Evolutionary conservation across 2,329 filamentous ascomycete genomes (phyloP).

Genomic region (Seiridium cupressi): DNA sequence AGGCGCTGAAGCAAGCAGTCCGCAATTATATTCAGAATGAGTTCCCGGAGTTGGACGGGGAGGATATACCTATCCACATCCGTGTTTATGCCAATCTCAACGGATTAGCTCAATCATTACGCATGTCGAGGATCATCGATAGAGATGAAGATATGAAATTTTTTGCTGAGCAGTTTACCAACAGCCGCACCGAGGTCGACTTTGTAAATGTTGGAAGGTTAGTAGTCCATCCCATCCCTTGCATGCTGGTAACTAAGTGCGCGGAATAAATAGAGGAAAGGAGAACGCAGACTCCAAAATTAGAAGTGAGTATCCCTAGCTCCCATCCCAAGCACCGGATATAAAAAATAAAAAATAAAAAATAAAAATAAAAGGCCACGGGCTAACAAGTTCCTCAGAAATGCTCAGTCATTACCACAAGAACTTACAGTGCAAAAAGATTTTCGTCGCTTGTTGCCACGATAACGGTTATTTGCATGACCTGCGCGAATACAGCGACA

Average conservation of each 20-base stretch:
- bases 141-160: conserved; percentile 27
- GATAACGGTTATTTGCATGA: conserved; percentile 33
- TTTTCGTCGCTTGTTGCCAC: conserved; percentile 32
- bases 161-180: conserved; percentile 32
- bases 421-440: conserved; percentile 30
- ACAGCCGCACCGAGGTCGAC: conserved; percentile 30
- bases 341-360: too few species aligned
- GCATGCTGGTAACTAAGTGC: not conserved
- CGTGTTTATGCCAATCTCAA: conserved; percentile 33
- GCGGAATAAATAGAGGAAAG: conserved; percentile 22
- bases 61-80: conserved; percentile 28
- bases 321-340: not conserved
- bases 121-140: conserved; percentile 28
- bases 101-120: conserved; percentile 29
- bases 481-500: conserved; percentile 29
- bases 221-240: not conserved
- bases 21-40: conserved; percentile 23
- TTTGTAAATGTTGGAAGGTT: conserved; percentile 30
- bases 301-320: not conserved
- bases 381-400: conserved; percentile 19
- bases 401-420: conserved; percentile 31
- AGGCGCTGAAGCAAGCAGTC: conserved; percentile 29
- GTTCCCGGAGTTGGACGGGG: conserved; percentile 16
- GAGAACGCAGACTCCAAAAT: conserved; percentile 26
- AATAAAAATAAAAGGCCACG: not conserved